Evolutionary conservation across 352 stramenopile species (phyloP), one percentile per base, ranked within the genome.

Genomic region (Thalassiosira exigua): DNA sequence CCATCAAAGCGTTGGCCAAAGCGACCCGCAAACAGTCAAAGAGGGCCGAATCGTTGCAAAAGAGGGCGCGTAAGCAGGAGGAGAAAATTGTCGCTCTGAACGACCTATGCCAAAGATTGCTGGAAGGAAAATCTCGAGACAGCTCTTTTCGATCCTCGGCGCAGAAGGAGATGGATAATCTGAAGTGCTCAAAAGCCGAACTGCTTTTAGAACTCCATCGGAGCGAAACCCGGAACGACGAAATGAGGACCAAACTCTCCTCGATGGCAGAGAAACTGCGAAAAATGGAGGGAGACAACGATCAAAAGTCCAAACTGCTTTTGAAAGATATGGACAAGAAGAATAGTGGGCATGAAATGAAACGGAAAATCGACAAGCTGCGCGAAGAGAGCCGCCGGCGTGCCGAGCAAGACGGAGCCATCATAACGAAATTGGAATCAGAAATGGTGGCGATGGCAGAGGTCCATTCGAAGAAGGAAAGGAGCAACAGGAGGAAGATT

Each of bases 391-490:
- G 7, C n/a, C 5, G n/a, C 5, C 46, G 46, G 5, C 5, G 46
- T 7, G 46, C 46, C 9, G 46, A 56, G 46, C 17, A 21, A 21
- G 46, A 56, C 46, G 22, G 5, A 4, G 46, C 46, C 5, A 56
- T 19, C 9, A 56, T 56, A 56, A 9, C 9, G 17, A 19, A 4
- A 7, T 56, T 56, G 46, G n/a, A 21, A 19, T 4, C 7, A 7
- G 22, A 56, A 21, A 56, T 56, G 5, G 22, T 19, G 9, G 46
- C 5, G 46, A 56, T 21, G 46, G 46, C 5, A 9, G 46, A 56
- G 46, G n/a, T 5, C 9, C 46, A 56, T 29, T 19, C 46, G 17
- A 56, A 21, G 46, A 56, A 21, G 46, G 61, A 70, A 29, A 70
- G 26, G 39, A 27, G 32, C 1, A 57, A 14, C 32, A 5, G 51